Evolutionary conservation across 2,329 filamentous ascomycete species (phyloP), one percentile per base, ranked within the genome.

Genomic region (Pestalotiopsis sp.): DNA sequence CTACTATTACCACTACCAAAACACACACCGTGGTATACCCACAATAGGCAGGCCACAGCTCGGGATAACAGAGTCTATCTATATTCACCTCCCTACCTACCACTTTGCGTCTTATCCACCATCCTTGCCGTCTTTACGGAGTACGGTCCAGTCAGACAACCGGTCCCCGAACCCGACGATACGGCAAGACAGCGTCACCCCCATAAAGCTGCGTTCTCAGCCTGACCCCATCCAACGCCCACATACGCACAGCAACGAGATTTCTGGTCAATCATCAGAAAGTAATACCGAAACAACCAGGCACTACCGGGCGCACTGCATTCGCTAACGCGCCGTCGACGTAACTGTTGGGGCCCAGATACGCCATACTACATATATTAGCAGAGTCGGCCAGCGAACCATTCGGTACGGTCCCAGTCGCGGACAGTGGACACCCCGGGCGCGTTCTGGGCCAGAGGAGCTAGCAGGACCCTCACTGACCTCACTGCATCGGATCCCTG

Each of bases 401-500:
- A 64, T 64, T 52, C 61, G 41, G 41, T 31, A 20, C n/a, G 17
- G 20, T 64, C 20, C 61, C 61, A 45, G 27, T 27, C 23, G 40
- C 61, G 61, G 61, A 64, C n/a, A 36, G 31, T 36, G 31, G n/a
- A 13, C 59, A 13, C 17, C 23, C 14, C 17, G 23, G 20, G 45
- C 45, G 57, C n/a, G 27, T 23, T 36, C 59, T 41, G 27, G 17
- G 36, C 13, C 5, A 64, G 59, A 62, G 59, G 27, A 27, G 17
- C 17, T 36, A 27, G 27, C 40, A 31, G 38, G 61, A 36, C 61
- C 61, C 38, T 64, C 61, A 64, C 61, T 64, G 61, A 64, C 61
- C 61, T 64, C 61, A 64, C 61, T 64, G 61, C 61, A 25, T 13
- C 25, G 41, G 38, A 64, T n/a, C 61, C 61, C 40, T 64, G 61